Percentiles rank a stretch among this genome's conserved stretches.
These are phyloP conservation scores for Fusarium citri DNA, from an alignment of 2,329 filamentous ascomycete genomes.

Conservation along the genomic window DNA sequence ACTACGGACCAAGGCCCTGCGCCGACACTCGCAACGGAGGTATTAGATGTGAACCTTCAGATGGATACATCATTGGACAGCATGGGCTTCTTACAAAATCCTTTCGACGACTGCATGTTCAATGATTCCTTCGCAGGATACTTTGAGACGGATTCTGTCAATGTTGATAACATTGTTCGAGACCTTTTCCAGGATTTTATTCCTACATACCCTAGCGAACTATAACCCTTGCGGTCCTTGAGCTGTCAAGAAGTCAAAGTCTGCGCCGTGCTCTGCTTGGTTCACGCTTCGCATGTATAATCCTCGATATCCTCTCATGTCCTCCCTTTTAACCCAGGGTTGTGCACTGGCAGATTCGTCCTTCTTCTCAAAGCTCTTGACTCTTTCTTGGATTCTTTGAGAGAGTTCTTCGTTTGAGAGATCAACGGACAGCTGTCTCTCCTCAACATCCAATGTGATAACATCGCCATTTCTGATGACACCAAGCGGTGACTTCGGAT, in stretches of 20 bases:
- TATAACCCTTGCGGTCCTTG: slow-evolving; percentile 44
- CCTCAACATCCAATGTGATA: slow-evolving; percentile 81
- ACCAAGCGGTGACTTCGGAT: slow-evolving; percentile 80
- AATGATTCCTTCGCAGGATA: slow-evolving; percentile 47
- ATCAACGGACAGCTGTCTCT: slow-evolving; percentile 68
- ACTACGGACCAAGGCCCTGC: background rate
- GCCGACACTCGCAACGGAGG: background rate
- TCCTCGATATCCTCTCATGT: slow-evolving; percentile 65
- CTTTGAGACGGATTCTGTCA: slow-evolving; percentile 46
- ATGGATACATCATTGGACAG: background rate
- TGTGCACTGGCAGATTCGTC: slow-evolving; percentile 37
- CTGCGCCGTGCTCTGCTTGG: slow-evolving; percentile 68
- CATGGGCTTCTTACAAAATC: slow-evolving; percentile 30
- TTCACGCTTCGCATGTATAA: slow-evolving; percentile 70
- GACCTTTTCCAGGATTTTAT: slow-evolving; percentile 54
- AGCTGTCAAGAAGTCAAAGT: slow-evolving; percentile 72
- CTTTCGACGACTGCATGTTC: slow-evolving; percentile 44
- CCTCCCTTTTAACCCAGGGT: slow-evolving; percentile 11
- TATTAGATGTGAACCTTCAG: background rate
- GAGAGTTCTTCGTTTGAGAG: slow-evolving; percentile 77
- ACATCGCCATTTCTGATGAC: slow-evolving; percentile 80
- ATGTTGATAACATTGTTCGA: slow-evolving; percentile 51
- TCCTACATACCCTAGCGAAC: slow-evolving; percentile 40
- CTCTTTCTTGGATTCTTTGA: slow-evolving; percentile 70
- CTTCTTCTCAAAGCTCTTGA: slow-evolving; percentile 50